Conservation (phyloP, 208 protist species). For the Trypanosoma melophagium region DNA sequence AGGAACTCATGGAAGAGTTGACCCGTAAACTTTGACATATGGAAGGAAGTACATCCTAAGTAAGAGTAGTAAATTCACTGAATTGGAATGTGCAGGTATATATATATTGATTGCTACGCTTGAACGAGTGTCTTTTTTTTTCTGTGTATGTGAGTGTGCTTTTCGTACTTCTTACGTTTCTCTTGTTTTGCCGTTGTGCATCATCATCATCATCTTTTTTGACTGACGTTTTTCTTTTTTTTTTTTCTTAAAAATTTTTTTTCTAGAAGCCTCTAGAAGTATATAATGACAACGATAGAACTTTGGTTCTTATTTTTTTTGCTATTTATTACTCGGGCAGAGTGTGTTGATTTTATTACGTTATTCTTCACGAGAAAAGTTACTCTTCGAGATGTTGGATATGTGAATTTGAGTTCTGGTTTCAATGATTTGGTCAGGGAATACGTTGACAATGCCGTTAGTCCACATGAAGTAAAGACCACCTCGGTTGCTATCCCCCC, state of each 20-base stretch:
- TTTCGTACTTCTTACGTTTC: too few species aligned
- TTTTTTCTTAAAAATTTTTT: constrained; percentile 16
- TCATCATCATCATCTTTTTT: constrained; percentile 19
- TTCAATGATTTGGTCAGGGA: constrained; percentile 31
- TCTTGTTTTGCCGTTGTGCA: neutral
- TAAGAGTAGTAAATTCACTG: neutral
- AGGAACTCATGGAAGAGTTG: constrained; percentile 6
- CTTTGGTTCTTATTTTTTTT: constrained; percentile 13
- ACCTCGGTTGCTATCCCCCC: constrained; percentile 23
- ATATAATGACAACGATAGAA: too few species aligned
- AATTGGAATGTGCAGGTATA: too few species aligned
- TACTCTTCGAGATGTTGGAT: constrained; percentile 34
- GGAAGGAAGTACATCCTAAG: constrained; percentile 17
- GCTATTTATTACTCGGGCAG: neutral
- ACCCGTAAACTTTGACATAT: constrained; percentile 9
- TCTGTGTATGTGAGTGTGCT: too few species aligned
- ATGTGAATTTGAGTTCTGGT: constrained; percentile 22
- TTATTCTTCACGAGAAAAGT: constrained; percentile 42
- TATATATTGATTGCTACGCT: neutral
- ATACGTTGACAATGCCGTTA: constrained; percentile 30
- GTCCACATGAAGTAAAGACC: constrained; percentile 11
- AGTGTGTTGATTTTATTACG: constrained; percentile 15
- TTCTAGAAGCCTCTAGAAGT: too few species aligned
- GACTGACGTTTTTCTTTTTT: constrained; percentile 1
- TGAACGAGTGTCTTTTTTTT: neutral